Evolutionary conservation across 345 rosid genomes (phyloP).

Genomic region (Noccaea bulbosa): DNA sequence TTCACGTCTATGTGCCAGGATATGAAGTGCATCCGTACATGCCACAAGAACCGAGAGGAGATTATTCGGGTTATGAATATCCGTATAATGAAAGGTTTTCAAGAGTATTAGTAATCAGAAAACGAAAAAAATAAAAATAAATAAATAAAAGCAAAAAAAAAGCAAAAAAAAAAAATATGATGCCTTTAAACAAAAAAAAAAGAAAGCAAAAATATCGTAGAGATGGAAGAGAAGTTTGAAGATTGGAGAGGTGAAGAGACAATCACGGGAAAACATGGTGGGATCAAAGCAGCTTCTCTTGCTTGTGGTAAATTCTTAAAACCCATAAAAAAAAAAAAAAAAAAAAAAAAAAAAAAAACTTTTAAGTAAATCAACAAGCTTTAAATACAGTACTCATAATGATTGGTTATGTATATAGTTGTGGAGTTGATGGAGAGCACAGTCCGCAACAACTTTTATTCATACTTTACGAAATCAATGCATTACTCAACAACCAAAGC

Average conservation of each 20-base stretch:
- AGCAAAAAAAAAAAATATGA: too few species aligned
- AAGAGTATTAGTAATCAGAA: too few species aligned
- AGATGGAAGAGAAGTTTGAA: conserved; percentile 38
- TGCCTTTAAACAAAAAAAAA: too few species aligned
- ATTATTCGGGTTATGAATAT: too few species aligned
- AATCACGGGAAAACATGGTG: conserved; percentile 51
- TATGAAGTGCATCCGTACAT: too few species aligned
- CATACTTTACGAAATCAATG: conserved; percentile 55
- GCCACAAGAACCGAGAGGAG: too few species aligned
- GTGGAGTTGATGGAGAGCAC: conserved; percentile 70
- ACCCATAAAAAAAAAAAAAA: not conserved
- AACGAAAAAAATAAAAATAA: too few species aligned
- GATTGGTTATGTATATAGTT: conserved; percentile 36
- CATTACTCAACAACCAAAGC: conserved; percentile 57
- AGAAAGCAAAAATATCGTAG: too few species aligned
- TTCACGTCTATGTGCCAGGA: too few species aligned
- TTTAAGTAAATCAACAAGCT: not conserved
- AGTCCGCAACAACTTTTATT: conserved; percentile 59
- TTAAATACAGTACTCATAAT: not conserved
- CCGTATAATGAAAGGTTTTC: too few species aligned
- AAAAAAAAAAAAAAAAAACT: not conserved
- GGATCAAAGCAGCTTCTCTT: conserved; percentile 49
- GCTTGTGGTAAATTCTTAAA: conserved; percentile 49
- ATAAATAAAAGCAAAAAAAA: too few species aligned
- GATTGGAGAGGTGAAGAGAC: conserved; percentile 59